phyloP scores from a whole-genome alignment of 192 early-diverging fungal genomes.

The Backusella sp. region DNA sequence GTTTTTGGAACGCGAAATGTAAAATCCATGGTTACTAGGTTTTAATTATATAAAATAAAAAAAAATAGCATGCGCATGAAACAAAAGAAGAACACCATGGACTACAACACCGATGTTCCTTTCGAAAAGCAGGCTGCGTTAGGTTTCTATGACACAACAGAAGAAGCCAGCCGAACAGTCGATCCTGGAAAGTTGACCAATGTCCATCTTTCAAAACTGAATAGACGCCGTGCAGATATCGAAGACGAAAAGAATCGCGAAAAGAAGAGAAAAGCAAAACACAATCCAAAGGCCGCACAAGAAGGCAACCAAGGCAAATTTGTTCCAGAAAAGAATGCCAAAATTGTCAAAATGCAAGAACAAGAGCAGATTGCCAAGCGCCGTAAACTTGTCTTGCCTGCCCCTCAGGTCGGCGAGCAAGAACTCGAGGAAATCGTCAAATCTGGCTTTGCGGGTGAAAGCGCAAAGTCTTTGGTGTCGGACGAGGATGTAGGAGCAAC shows the following conservation, averaged over 20 bases:
- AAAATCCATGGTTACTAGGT: conserved; percentile 1
- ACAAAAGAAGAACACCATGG: conserved; percentile 77
- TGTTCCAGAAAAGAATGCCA: conserved; percentile 54
- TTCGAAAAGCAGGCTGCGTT: conserved; percentile 84
- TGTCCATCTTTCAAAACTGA: conserved; percentile 76
- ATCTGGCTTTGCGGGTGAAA: conserved; percentile 80
- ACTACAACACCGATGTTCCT: conserved; percentile 97
- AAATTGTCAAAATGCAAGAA: conserved; percentile 59
- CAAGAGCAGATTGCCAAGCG: conserved; percentile 74
- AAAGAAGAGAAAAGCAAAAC: conserved; percentile 66
- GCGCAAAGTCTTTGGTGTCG: conserved; percentile 67
- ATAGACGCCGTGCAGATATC: conserved; percentile 81
- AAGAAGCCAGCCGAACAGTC: conserved; percentile 70
- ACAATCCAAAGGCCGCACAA: conserved; percentile 47
- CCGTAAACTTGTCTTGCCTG: conserved; percentile 76
- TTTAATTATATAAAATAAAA: neutral
- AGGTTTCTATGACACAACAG: conserved; percentile 92
- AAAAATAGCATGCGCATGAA: conserved; percentile 45
- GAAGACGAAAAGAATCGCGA: conserved; percentile 84
- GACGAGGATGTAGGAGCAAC: conserved; percentile 57
- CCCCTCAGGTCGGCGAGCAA: conserved; percentile 86
- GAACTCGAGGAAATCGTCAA: conserved; percentile 94
- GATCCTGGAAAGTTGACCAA: conserved; percentile 64
- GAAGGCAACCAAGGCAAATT: conserved; percentile 57
- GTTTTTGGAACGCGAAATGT: neutral